Conservation (phyloP, 1,284 basidiomycete genomes). For the Sparassis latifolia region DNA sequence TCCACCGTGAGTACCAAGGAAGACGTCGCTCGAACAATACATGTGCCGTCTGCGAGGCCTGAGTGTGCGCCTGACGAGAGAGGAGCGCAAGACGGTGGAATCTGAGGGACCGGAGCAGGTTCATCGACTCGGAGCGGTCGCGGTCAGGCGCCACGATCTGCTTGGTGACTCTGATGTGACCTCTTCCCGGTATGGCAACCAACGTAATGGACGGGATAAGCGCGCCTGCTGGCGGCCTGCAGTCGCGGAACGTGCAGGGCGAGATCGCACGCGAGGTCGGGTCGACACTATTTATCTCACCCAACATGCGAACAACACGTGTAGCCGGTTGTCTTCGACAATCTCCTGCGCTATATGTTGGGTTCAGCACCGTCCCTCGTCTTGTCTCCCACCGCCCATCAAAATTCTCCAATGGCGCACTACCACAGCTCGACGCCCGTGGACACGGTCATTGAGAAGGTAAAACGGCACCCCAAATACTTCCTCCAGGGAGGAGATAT, state of each 20-base stretch:
- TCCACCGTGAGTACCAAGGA: conserved; percentile 31
- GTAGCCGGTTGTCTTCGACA: conserved; percentile 20
- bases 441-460: conserved; percentile 27
- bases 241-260: too few relatives aligned
- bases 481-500: conserved; percentile 50
- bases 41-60: conserved; percentile 9
- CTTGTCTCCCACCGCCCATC: conserved; percentile 20
- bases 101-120: not conserved
- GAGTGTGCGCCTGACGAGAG: not conserved
- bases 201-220: too few relatives aligned
- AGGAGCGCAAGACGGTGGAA: not conserved
- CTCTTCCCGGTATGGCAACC: too few relatives aligned
- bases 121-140: not conserved
- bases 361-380: conserved; percentile 8
- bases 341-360: conserved; percentile 16
- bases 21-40: conserved; percentile 25
- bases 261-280: too few relatives aligned
- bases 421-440: conserved; percentile 14
- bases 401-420: conserved; percentile 16
- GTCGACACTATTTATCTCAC: too few relatives aligned
- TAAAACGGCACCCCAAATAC: conserved; percentile 36
- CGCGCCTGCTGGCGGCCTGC: too few relatives aligned
- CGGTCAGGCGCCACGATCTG: too few relatives aligned
- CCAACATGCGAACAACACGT: conserved; percentile 35
- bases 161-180: too few relatives aligned